Base-by-base conservation (phyloP, 768 basidiomycete genomes). In the Rhodotorula kratochvilovae region DNA sequence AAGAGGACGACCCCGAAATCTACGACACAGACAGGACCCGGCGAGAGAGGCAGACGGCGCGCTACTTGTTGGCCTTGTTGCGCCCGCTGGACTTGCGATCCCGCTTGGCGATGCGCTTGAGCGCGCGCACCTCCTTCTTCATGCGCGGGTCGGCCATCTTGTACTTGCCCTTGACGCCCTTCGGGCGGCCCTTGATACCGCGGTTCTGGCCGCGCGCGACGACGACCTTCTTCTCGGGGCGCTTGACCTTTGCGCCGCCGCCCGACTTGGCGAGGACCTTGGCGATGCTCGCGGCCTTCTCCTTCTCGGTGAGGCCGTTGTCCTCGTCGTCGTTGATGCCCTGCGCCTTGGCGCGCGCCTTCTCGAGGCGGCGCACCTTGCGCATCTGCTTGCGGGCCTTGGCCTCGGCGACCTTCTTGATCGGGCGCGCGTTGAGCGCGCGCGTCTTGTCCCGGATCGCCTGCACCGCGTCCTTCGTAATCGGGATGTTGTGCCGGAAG, bases 381-480 rank as follows among this genome's bases (percentile, higher is more conserved):
- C 88, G 91, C 79, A 91, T 82, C 82, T 97, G 97, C 82, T 99
- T 99, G 72, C 96, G 86, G 39, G 92, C 93, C 81, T 98, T 98
- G 23, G 96, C 96, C 81, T 98, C 96, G 16, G 95, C 96, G 13
- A 77, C 67, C 84, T 99, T 99, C 83, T 96, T 98, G 82, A 99
- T 98, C 27, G 96, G 96, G 35, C 96, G 87, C 1, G 95, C 92
- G 79, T 99, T 93, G 60, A 99, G 83, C 23, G 92, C 91, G 21
- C 95, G 89, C 81, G 94, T 90, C 81, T 90, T 92, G 31, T 90
- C 90, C 42, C 90, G 87, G 42, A 99, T 84, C 17, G 87, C 88
- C 60, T 85, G 85, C 66, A 98, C 84, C 17, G 96, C 96, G 80
- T 98, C 96, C 80, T 95, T 98, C 1, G 94, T 97, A 66, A 97